phyloP scores from a whole-genome alignment of 306 rosid genomes.

The Casuarina glauca region DNA sequence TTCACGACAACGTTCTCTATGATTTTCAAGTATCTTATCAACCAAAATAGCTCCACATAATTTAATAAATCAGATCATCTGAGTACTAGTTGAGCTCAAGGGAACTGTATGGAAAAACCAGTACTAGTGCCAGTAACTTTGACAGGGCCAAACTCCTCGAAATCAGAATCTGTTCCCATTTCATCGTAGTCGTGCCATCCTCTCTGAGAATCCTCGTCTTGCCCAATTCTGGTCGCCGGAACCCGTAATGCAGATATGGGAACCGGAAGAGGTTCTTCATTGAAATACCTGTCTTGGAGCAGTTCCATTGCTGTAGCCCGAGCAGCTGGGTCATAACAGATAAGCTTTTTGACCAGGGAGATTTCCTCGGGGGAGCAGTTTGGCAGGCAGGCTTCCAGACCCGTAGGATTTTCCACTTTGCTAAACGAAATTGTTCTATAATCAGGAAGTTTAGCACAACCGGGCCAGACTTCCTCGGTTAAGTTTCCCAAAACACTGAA shows the following conservation, averaged over 20 bases:
- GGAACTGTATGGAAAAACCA: constrained; percentile 69
- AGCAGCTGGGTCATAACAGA: constrained; percentile 69
- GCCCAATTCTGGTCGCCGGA: constrained; percentile 47
- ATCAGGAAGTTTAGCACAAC: constrained; percentile 72
- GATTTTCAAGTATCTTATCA: not conserved
- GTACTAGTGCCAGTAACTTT: constrained; percentile 50
- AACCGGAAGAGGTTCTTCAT: constrained; percentile 70
- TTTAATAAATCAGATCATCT: constrained; percentile 30
- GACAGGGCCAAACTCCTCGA: constrained; percentile 58
- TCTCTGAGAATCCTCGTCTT: constrained; percentile 44
- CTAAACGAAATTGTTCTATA: constrained; percentile 53
- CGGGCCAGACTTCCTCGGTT: constrained; percentile 73
- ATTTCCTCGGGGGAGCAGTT: constrained; percentile 47
- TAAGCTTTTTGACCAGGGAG: constrained; percentile 51
- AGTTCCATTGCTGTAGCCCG: constrained; percentile 75
- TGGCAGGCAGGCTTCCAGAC: constrained; percentile 59
- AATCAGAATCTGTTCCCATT: constrained; percentile 73
- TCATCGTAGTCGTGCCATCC: constrained; percentile 48
- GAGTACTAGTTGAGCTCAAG: constrained; percentile 44
- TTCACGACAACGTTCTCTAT: not conserved
- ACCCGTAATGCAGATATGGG: constrained; percentile 54
- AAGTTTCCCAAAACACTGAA: constrained; percentile 65
- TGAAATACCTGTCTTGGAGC: constrained; percentile 65
- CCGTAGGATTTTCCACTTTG: constrained; percentile 61
- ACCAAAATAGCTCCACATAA: constrained; percentile 12